Conservation (phyloP, 2,329 filamentous ascomycete genomes). For the Fusarium denticulatum region DNA sequence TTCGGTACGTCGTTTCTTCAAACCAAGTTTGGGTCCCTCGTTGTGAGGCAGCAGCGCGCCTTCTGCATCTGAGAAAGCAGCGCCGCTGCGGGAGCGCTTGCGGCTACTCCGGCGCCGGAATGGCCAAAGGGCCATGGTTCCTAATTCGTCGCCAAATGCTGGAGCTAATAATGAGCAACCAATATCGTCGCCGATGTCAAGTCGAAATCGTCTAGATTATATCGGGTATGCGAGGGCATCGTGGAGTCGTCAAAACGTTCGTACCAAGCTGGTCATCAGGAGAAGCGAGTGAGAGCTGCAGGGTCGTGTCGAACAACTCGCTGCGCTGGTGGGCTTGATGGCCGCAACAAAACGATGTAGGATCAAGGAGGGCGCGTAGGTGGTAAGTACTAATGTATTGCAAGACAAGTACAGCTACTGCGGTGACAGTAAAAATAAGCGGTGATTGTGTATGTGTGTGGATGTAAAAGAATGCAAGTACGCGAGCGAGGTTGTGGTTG, state of each 20-base stretch:
- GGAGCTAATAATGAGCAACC: constrained; percentile 36
- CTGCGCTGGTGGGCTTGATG: constrained; percentile 33
- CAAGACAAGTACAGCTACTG: constrained; percentile 25
- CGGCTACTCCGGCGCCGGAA: constrained; percentile 80
- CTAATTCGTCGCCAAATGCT: constrained; percentile 31
- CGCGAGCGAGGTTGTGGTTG: constrained; percentile 34
- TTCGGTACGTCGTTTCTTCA: constrained; percentile 58
- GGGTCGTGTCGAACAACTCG: constrained; percentile 39
- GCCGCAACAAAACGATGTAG: constrained; percentile 22
- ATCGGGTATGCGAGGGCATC: constrained; percentile 45
- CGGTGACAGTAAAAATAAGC: constrained; percentile 32
- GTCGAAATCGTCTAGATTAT: constrained; percentile 38
- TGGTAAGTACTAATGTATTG: background rate
- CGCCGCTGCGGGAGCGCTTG: constrained; percentile 64
- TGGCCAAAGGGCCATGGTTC: constrained; percentile 81
- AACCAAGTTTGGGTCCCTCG: constrained; percentile 44
- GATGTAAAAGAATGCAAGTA: constrained; percentile 41
- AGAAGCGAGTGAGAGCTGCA: constrained; percentile 31
- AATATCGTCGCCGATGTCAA: constrained; percentile 38
- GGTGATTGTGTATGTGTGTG: constrained; percentile 28
- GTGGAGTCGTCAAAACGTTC: constrained; percentile 40
- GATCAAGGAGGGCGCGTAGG: constrained; percentile 29
- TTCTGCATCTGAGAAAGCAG: constrained; percentile 64
- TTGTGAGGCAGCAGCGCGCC: constrained; percentile 50
- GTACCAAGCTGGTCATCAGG: constrained; percentile 41